Conservation (phyloP, 208 protist genomes). For the Acanthamoeba lenticulata region DNA sequence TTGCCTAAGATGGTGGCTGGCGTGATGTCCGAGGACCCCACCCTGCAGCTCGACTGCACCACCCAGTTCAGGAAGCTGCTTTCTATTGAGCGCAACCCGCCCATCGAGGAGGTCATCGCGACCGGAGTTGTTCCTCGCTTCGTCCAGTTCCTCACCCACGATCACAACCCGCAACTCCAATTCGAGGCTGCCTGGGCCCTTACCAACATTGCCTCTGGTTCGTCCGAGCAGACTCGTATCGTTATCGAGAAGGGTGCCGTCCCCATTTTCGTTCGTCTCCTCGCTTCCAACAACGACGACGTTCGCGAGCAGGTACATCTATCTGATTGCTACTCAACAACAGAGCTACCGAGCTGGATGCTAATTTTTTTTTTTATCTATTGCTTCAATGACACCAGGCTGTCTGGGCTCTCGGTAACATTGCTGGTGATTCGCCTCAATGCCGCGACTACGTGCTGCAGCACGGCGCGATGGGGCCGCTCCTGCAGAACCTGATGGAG, state of each 20-base stretch:
- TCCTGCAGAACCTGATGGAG: constrained; percentile 88
- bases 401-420: constrained; percentile 99
- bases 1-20: constrained; percentile 81
- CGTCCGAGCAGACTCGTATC: constrained; percentile 93
- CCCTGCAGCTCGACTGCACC: constrained; percentile 77
- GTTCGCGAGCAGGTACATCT: constrained; percentile 93
- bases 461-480: constrained; percentile 86
- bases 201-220: constrained; percentile 98
- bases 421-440: constrained; percentile 95
- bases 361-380: background rate
- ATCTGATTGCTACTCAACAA: too few species aligned
- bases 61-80: constrained; percentile 88
- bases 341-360: background rate
- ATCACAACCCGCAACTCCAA: constrained; percentile 91
- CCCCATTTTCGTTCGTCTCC: constrained; percentile 94
- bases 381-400: constrained; percentile 80
- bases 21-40: constrained; percentile 79
- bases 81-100: constrained; percentile 94
- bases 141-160: constrained; percentile 92
- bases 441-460: constrained; percentile 94
- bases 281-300: constrained; percentile 92
- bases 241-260: constrained; percentile 95
- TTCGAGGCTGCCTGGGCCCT: constrained; percentile 99
- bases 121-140: constrained; percentile 95
- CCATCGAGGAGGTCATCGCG: constrained; percentile 95